Evolutionary conservation across 2,329 filamentous ascomycete species (phyloP).

Genomic region (Xylogone sp.): DNA sequence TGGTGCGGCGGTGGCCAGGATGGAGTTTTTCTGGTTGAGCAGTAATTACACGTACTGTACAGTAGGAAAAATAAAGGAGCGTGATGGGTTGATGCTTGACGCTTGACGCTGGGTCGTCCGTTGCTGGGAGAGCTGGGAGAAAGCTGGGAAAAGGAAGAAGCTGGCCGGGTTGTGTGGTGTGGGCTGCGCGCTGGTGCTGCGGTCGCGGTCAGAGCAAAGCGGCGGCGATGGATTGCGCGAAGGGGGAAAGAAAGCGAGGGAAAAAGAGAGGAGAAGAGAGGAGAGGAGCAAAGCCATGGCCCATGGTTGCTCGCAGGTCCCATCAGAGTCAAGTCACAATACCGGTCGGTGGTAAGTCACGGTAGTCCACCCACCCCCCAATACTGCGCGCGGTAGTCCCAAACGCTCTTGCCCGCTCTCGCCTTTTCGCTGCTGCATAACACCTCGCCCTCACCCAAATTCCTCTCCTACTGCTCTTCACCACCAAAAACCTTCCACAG

Average conservation of each 20-base stretch:
- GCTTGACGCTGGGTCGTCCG: no score
- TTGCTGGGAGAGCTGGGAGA: no score
- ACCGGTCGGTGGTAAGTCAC: no score
- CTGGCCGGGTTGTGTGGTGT: neutral
- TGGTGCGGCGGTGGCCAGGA: no score
- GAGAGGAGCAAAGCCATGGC: neutral
- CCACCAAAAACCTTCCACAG: neutral
- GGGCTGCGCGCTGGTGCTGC: neutral
- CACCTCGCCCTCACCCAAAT: constrained; percentile 2
- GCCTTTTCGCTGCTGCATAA: neutral
- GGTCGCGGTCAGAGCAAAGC: neutral
- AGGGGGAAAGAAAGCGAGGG: neutral
- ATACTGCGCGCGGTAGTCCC: constrained; percentile 1
- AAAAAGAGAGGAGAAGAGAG: no score
- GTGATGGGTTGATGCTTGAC: neutral
- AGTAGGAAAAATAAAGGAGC: neutral
- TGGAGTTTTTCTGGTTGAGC: no score
- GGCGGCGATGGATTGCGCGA: neutral
- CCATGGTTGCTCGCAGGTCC: neutral
- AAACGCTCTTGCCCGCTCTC: neutral
- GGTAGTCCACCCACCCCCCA: no score
- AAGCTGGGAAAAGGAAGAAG: no score
- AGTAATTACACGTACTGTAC: no score
- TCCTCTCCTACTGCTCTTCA: constrained; percentile 1
- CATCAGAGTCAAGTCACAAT: no score